These are phyloP conservation scores for Entomortierella parvispora DNA, from an alignment of 192 early-diverging fungal genomes.

Conservation along the genomic window DNA sequence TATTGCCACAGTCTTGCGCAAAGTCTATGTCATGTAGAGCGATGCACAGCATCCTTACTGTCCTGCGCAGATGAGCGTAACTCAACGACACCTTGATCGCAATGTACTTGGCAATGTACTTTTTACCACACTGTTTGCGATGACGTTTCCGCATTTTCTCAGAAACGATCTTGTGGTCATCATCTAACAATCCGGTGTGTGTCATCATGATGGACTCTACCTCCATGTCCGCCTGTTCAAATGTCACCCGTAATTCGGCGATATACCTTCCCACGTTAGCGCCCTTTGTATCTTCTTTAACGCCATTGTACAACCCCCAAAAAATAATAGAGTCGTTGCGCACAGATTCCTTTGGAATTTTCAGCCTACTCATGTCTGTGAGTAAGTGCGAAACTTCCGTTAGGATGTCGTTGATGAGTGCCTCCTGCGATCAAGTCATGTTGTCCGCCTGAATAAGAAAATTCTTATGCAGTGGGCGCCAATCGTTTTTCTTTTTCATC, in stretches of 20 bases:
- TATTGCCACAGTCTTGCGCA: background rate
- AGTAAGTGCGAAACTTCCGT: background rate
- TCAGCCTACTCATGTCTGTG: background rate
- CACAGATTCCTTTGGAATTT: background rate
- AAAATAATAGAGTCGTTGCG: background rate
- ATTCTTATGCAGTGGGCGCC: too few species aligned
- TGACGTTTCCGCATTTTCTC: background rate
- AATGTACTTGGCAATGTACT: background rate
- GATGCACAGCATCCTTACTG: background rate
- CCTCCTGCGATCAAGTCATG: too few species aligned
- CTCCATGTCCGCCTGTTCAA: background rate
- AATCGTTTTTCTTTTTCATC: too few species aligned
- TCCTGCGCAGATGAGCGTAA: background rate
- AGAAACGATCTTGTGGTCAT: background rate
- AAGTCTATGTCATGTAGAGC: conserved; percentile 3
- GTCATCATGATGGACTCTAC: background rate
- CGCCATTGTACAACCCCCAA: background rate
- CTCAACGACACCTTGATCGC: background rate
- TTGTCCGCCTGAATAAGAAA: too few species aligned
- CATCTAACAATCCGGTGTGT: background rate
- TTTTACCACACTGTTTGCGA: background rate
- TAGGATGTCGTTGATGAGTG: too few species aligned
- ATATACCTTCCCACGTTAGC: background rate
- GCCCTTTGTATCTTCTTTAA: background rate
- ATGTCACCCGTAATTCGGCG: background rate